Evolutionary conservation across 306 rosid species (phyloP), one percentile per base, ranked within the genome.

Genomic region (Datisca glomerata): DNA sequence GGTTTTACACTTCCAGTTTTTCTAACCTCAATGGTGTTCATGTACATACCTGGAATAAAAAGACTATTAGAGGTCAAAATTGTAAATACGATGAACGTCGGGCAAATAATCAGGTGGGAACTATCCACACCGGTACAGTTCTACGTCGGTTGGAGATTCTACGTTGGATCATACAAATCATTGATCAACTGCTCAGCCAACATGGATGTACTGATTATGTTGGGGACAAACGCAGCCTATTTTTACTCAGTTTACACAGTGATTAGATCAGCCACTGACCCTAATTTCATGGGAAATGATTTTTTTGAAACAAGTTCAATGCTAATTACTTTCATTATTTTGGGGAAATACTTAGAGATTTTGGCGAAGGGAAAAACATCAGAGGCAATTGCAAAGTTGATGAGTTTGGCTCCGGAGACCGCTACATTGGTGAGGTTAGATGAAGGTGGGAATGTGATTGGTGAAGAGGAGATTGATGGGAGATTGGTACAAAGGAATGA

Each of bases 141-240:
- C 29, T 44, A 76, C 61, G 65, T 80, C 12, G 96, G 96, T 2
- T 51, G 70, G 45, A 61, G 93, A 55, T 85, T 85, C 56, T 85
- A 80, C 50, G 31, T 61, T 33, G 89, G 96, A 10, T 56, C 89
- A 1, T 80, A 80, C 42, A 77, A 74, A 53, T 76, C 96, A 0
- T 37, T 85, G 52, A 62, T 81, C 6, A 61, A 70, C 24, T 85
- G 93, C 35, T 73, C 73, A 2, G 75, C 87, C 7, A 85, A 80
- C 35, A 85, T 85, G 96, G 96, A 85, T 56, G 87, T 85, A 12
- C 56, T 85, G 67, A 74, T 85, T 45, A 81, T 79, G 1, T 55
- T 85, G 28, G 96, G 93, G 50, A 85, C 95, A 57, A 85, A 85
- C 53, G 81, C 93, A 27, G 96, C 96, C 27, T 85, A 85, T 23